Evolutionary conservation across 768 basidiomycete genomes (phyloP), one percentile per base, ranked within the genome.

Genomic region (Lactarius evosmus): DNA sequence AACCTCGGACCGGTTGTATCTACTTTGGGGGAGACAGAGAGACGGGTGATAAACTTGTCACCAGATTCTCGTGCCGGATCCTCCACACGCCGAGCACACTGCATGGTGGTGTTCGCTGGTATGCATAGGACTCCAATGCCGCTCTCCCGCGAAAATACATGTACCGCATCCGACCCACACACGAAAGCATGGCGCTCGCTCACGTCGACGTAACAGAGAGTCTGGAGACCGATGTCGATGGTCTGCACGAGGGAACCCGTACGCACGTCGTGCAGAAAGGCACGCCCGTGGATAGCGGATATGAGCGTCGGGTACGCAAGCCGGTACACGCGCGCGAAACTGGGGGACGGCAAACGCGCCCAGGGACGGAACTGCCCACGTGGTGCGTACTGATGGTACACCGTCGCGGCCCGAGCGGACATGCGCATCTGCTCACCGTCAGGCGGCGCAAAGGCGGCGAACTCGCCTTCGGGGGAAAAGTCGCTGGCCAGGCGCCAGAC

Each of bases 221-320:
- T 9, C 14, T 56, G 62, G 62, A 82, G 79, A 2, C 78, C 77
- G 29, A 76, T 72, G 6, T 73, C 62, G 32, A 88, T 77, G 8
- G 77, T 78, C 70, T 86, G 80, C 1, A 82, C 70, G 16, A 84
- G 66, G 30, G 72, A 66, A 0, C 80, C 82, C 0, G 80, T 79
- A 1, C 78, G 77, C 22, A 91, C 75, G 67, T 92, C 83, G 81
- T 83, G 91, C 2, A 91, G 61, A 66, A 80, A 88, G 0, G 84
- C 83, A 36, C 72, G 72, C 22, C 75, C 70, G 14, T 67, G 36
- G 1, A 79, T 77, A 0, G 80, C 79, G 1, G 83, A 81, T 2
- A 88, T 74, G 3, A 92, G 74, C 12, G 78, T 82, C 1, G 89
- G 89, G 70, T 86, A 86, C 14, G 83, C 84, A 61, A 89, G 83